Conservation (phyloP, 257 asterid species). For the Solanum tarijense region DNA sequence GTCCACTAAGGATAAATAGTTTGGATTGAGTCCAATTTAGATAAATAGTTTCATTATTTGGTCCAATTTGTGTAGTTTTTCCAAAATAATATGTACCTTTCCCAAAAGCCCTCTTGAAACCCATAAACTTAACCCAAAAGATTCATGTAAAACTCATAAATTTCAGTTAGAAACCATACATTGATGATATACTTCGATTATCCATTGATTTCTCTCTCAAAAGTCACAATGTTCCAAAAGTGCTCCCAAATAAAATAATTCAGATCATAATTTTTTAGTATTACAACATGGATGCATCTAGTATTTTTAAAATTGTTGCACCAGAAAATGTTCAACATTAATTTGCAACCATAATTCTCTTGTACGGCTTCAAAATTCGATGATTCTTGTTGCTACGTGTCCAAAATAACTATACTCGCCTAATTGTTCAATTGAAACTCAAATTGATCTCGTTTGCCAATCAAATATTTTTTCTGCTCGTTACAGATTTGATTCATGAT, state of each 20-base stretch:
- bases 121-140: neutral
- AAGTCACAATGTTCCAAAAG: neutral
- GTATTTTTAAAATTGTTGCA: neutral
- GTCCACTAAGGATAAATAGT: no score
- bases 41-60: no score
- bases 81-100: neutral
- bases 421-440: no score
- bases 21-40: neutral
- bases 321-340: neutral
- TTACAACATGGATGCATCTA: neutral
- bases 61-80: no score
- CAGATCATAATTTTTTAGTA: neutral
- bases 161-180: neutral
- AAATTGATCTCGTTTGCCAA: no score
- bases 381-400: neutral
- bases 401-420: neutral
- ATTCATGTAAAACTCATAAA: neutral
- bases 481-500: no score
- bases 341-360: neutral
- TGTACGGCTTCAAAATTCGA: neutral
- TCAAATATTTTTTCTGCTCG: no score
- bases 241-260: neutral
- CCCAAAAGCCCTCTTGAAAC: neutral
- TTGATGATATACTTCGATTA: neutral
- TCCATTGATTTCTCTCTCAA: neutral